Conservation (phyloP, 2,329 filamentous ascomycete species). For the Xylariaceae sp. region DNA sequence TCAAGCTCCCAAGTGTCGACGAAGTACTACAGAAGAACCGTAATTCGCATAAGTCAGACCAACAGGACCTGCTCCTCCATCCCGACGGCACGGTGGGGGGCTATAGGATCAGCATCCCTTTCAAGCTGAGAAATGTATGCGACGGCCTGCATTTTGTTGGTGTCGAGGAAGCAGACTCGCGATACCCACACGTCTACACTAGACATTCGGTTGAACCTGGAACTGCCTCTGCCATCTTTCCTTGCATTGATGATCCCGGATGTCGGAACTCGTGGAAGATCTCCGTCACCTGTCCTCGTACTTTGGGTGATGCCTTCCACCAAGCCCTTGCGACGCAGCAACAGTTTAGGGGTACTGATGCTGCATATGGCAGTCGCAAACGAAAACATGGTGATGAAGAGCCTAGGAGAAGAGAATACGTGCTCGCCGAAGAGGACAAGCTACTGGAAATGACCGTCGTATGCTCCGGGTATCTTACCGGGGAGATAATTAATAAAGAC, state of each 20-base stretch:
- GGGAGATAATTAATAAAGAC: conserved; percentile 76
- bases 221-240: conserved; percentile 83
- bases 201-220: conserved; percentile 78
- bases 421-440: conserved; percentile 75
- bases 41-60: conserved; percentile 41
- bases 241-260: conserved; percentile 85
- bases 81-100: conserved; percentile 43
- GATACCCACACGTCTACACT: conserved; percentile 92
- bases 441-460: conserved; percentile 86
- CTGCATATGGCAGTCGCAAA: conserved; percentile 39
- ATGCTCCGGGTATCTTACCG: conserved; percentile 85
- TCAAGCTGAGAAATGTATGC: conserved; percentile 71
- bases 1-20: conserved; percentile 43
- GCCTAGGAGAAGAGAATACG: conserved; percentile 38
- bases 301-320: conserved; percentile 75
- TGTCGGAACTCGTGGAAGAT: conserved; percentile 86
- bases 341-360: conserved; percentile 25
- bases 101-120: conserved; percentile 68
- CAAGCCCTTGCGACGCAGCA: conserved; percentile 49
- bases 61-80: conserved; percentile 40
- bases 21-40: conserved; percentile 36
- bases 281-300: conserved; percentile 82
- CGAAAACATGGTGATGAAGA: conserved; percentile 47
- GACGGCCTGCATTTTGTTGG: conserved; percentile 94
- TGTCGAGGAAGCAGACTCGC: conserved; percentile 73